Percentiles rank a stretch among this genome's conserved stretches.
Conservation (phyloP, 306 rosid species). For the Adenanthera pavonina region DNA sequence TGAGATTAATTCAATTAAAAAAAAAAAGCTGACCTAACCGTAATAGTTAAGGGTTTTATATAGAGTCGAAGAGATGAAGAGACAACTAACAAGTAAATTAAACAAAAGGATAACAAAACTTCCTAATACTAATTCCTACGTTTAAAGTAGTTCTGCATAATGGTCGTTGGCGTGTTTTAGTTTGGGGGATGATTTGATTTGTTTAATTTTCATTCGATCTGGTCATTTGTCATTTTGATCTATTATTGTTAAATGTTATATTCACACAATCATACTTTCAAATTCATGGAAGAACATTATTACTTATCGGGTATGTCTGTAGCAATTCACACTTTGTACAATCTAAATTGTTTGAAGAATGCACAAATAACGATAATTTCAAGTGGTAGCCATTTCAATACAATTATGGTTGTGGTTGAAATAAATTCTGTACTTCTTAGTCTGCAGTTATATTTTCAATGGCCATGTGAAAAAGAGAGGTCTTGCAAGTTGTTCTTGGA, state of each 20-base stretch:
- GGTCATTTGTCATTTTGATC: too few relatives aligned
- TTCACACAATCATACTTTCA: too few relatives aligned
- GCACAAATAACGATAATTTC: conserved; percentile 16
- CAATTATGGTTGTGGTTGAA: conserved; percentile 36
- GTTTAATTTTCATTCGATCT: too few relatives aligned
- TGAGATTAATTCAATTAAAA: background rate
- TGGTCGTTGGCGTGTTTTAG: too few relatives aligned
- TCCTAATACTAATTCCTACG: background rate
- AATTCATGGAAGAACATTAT: too few relatives aligned
- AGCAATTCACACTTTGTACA: too few relatives aligned
- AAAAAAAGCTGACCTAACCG: background rate
- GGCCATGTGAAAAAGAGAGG: conserved; percentile 68
- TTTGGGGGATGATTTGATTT: too few relatives aligned
- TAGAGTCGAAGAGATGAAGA: too few relatives aligned
- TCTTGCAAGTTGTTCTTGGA: conserved; percentile 94
- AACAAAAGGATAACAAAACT: background rate
- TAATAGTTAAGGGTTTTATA: background rate
- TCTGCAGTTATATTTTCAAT: conserved; percentile 36
- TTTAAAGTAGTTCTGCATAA: background rate
- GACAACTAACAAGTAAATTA: too few relatives aligned
- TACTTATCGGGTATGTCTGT: too few relatives aligned
- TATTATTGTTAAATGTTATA: too few relatives aligned
- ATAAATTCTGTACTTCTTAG: conserved; percentile 14
- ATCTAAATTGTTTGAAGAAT: conserved; percentile 13
- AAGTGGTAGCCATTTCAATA: conserved; percentile 5